Percentiles rank a stretch among this genome's conserved stretches.
Evolutionary conservation across 2,329 filamentous ascomycete species (phyloP).

Genomic region (Colletotrichum eleusines): DNA sequence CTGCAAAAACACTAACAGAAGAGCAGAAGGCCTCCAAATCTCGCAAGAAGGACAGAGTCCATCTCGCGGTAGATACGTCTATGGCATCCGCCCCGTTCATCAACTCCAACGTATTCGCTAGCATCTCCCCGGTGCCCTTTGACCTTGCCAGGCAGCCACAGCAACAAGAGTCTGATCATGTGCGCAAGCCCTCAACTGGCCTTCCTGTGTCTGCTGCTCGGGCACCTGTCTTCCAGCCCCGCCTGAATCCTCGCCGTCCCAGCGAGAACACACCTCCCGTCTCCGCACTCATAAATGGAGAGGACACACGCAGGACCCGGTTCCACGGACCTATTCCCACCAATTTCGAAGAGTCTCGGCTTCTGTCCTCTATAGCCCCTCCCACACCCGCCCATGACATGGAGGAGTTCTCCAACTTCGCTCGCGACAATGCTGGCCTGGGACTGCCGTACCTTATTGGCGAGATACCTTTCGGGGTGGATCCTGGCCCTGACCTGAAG

Average conservation of each 20-base stretch:
- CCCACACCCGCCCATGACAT: slow-evolving; percentile 29
- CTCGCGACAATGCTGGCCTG: slow-evolving; percentile 31
- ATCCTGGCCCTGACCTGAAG: slow-evolving; percentile 54
- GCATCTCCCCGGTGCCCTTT: slow-evolving; percentile 2
- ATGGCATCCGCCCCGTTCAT: slow-evolving; percentile 25
- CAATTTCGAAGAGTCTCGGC: slow-evolving; percentile 25
- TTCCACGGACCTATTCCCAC: slow-evolving; percentile 25
- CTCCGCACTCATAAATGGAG: slow-evolving; percentile 42
- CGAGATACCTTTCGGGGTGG: slow-evolving; percentile 59
- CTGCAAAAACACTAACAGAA: background rate
- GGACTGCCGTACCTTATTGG: slow-evolving; percentile 67
- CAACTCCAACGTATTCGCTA: slow-evolving; percentile 10
- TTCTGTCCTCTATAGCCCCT: slow-evolving; percentile 35
- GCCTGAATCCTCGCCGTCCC: slow-evolving; percentile 38
- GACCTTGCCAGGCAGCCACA: background rate
- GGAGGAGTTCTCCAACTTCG: slow-evolving; percentile 33
- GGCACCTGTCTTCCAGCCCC: slow-evolving; percentile 63
- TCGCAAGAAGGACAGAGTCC: slow-evolving; percentile 30
- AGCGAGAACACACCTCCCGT: slow-evolving; percentile 45
- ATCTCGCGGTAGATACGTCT: slow-evolving; percentile 33
- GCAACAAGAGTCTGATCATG: background rate
- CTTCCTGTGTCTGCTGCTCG: slow-evolving; percentile 61
- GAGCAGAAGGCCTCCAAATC: slow-evolving; percentile 8
- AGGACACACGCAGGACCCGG: background rate
- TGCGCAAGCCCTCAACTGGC: slow-evolving; percentile 48